Conservation (phyloP, 2,329 filamentous ascomycete genomes). For the Keithomyces neogunnii region DNA sequence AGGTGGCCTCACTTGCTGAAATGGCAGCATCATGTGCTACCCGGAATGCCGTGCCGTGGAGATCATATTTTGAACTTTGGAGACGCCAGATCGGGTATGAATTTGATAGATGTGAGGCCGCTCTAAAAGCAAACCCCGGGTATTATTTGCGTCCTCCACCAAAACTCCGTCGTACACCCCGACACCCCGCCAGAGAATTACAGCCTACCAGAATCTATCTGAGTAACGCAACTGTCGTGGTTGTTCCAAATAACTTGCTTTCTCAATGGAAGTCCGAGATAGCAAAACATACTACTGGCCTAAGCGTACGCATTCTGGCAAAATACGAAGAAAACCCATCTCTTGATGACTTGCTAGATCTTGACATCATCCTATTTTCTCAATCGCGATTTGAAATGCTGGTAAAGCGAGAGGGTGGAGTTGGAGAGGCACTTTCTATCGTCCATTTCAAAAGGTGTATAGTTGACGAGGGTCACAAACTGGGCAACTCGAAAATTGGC, state of each 20-base stretch:
- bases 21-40: conserved; percentile 69
- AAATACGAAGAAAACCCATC: conserved; percentile 47
- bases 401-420: conserved; percentile 24
- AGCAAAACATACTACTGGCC: conserved; percentile 59
- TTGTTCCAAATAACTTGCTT: conserved; percentile 77
- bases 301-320: conserved; percentile 58
- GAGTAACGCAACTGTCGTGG: conserved; percentile 62
- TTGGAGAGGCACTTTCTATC: conserved; percentile 51
- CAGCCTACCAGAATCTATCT: conserved; percentile 48
- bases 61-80: conserved; percentile 48
- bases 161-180: conserved; percentile 20
- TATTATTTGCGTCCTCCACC: conserved; percentile 48
- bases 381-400: conserved; percentile 62
- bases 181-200: conserved; percentile 8
- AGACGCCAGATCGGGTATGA: conserved; percentile 36
- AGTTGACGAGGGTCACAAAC: conserved; percentile 83
- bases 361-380: conserved; percentile 74
- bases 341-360: conserved; percentile 48
- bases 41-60: conserved; percentile 63
- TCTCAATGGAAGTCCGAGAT: conserved; percentile 82
- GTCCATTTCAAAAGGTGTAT: conserved; percentile 84
- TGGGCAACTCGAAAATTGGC: conserved; percentile 55
- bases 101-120: conserved; percentile 44
- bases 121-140: conserved; percentile 49
- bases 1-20: conserved; percentile 56